Evolutionary conservation across 2,329 filamentous ascomycete genomes (phyloP).

Genomic region (Pyrenophora graminea): DNA sequence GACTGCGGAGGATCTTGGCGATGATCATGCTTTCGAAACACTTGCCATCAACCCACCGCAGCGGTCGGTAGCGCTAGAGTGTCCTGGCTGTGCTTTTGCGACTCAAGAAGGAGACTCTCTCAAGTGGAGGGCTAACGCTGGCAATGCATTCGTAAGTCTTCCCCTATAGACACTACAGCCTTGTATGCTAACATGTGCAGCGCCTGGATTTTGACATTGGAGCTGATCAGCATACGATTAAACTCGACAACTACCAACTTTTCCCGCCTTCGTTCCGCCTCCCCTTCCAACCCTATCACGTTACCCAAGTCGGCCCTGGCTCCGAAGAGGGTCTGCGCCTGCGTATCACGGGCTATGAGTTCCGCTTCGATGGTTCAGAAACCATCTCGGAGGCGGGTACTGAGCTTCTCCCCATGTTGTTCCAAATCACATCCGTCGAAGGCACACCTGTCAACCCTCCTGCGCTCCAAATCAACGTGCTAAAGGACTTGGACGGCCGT

Average conservation of each 20-base stretch:
- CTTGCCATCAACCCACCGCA: slow-evolving; percentile 40
- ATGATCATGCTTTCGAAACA: slow-evolving; percentile 36
- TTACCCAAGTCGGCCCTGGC: slow-evolving; percentile 40
- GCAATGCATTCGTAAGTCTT: slow-evolving; percentile 43
- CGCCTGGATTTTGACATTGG: slow-evolving; percentile 46
- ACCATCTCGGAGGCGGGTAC: slow-evolving; percentile 43
- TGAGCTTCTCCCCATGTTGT: slow-evolving; percentile 46
- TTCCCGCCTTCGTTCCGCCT: slow-evolving; percentile 44
- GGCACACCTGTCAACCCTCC: slow-evolving; percentile 37
- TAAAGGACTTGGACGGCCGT: slow-evolving; percentile 43
- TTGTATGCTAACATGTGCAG: slow-evolving; percentile 32
- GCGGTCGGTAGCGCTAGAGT: slow-evolving; percentile 41
- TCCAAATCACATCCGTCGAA: slow-evolving; percentile 44
- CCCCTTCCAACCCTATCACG: slow-evolving; percentile 36
- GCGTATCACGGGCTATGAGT: slow-evolving; percentile 43
- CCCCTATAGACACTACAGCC: not conserved
- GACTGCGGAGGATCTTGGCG: slow-evolving; percentile 33
- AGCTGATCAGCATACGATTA: slow-evolving; percentile 34
- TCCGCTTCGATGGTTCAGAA: slow-evolving; percentile 42
- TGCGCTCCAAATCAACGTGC: slow-evolving; percentile 42
- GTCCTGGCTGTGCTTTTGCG: slow-evolving; percentile 41
- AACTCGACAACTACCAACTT: slow-evolving; percentile 44
- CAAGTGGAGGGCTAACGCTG: slow-evolving; percentile 36
- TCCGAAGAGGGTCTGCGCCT: slow-evolving; percentile 35
- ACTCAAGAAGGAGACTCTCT: slow-evolving; percentile 24